Evolutionary conservation across 768 basidiomycete genomes (phyloP).

Genomic region (Phlegmacium glaucopus): DNA sequence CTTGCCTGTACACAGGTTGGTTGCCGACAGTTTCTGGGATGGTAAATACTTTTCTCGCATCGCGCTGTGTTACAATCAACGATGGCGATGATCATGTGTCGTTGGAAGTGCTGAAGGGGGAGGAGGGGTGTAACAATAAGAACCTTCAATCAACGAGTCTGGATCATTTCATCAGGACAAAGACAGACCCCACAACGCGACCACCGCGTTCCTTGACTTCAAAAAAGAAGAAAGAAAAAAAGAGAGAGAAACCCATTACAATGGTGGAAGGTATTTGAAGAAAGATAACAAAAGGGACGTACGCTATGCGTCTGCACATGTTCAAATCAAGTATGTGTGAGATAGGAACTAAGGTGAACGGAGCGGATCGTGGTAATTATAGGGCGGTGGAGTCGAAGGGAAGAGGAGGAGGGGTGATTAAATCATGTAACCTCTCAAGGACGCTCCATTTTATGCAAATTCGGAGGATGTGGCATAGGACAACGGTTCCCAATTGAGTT

Average conservation of each 20-base stretch:
- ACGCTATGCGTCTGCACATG: constrained; percentile 82
- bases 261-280: too few relatives aligned
- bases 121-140: constrained; percentile 5
- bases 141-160: constrained; percentile 4
- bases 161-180: constrained; percentile 3
- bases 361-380: too few relatives aligned
- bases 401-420: too few relatives aligned
- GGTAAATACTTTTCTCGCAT: constrained; percentile 63
- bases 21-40: constrained; percentile 53
- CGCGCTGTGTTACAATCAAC: constrained; percentile 65
- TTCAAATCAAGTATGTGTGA: constrained; percentile 1
- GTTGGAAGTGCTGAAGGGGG: constrained; percentile 66
- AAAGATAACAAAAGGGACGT: constrained; percentile 26
- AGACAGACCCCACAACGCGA: constrained; percentile 60
- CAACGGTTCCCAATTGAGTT: too few relatives aligned
- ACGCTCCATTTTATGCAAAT: too few relatives aligned
- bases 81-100: constrained; percentile 70
- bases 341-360: too few relatives aligned
- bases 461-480: too few relatives aligned
- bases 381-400: too few relatives aligned
- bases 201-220: constrained; percentile 78
- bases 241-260: background rate
- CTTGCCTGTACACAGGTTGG: constrained; percentile 57
- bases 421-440: too few relatives aligned
- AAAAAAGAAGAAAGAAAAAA: constrained; percentile 13